phyloP scores from a whole-genome alignment of 75 land plant species.

The Pinus albicaulis region DNA sequence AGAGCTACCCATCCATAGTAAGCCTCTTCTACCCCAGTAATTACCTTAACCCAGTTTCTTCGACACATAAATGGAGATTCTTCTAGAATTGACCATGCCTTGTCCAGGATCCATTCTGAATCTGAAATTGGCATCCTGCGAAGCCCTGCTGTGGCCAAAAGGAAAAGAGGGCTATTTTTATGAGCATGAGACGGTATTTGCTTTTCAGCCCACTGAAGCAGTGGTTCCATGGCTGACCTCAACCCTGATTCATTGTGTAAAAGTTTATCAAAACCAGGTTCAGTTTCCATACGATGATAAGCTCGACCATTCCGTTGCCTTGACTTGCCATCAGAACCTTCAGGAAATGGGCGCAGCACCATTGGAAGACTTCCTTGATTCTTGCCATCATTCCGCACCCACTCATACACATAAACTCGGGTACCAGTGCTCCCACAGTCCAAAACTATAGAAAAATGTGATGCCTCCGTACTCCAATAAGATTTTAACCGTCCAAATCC shows the following conservation, averaged over 20 bases:
- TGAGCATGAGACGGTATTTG: constrained; percentile 75
- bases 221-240: constrained; percentile 71
- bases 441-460: constrained; percentile 82
- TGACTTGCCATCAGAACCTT: constrained; percentile 20
- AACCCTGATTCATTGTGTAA: constrained; percentile 77
- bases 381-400: constrained; percentile 33
- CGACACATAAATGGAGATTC: constrained; percentile 66
- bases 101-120: constrained; percentile 78
- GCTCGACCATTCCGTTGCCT: constrained; percentile 53
- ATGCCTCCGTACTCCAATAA: constrained; percentile 29
- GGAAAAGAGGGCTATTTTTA: constrained; percentile 65
- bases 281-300: constrained; percentile 94
- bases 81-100: constrained; percentile 68
- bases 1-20: constrained; percentile 99
- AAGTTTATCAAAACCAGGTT: constrained; percentile 90
- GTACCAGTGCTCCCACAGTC: constrained; percentile 99
- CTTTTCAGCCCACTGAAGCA: constrained; percentile 84
- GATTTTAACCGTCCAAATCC: constrained; percentile 30
- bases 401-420: constrained; percentile 83
- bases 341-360: constrained; percentile 47
- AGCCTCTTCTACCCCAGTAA: constrained; percentile 89
- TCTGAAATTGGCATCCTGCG: constrained; percentile 64
- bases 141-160: constrained; percentile 93
- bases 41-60: constrained; percentile 74
- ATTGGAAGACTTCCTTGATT: constrained; percentile 53